A percentile compares a stretch with the other conserved stretches of the same genome.
Evolutionary conservation across 148 eudicot genomes (phyloP).

Genomic region (Camellia granthamiana): DNA sequence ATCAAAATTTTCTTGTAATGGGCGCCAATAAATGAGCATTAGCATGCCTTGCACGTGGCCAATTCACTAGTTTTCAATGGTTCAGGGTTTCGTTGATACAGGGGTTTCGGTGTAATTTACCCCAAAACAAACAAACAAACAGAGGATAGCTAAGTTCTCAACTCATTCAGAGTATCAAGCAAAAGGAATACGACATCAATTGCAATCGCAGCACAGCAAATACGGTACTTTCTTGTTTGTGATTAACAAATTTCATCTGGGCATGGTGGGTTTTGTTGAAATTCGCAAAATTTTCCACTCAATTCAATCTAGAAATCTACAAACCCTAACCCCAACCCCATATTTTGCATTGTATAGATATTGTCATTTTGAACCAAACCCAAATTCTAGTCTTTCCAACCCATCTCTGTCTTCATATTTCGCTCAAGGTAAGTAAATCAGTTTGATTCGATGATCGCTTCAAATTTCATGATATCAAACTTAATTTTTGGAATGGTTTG

Average conservation of each 20-base stretch:
- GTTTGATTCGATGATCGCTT: neutral
- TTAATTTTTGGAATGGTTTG: neutral
- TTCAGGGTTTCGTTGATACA: too few species aligned
- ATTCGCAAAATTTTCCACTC: neutral
- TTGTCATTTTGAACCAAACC: slow-evolving; percentile 27
- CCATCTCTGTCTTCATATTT: slow-evolving; percentile 13
- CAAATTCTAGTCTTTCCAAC: slow-evolving; percentile 12
- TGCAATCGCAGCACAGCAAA: too few species aligned
- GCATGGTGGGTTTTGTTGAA: slow-evolving; percentile 15
- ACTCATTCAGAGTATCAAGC: too few species aligned
- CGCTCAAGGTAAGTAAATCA: neutral
- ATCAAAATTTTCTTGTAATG: too few species aligned
- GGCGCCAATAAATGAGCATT: too few species aligned
- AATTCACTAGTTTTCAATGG: too few species aligned
- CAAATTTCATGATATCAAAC: neutral
- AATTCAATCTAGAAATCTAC: slow-evolving; percentile 20
- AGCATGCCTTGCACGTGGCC: too few species aligned
- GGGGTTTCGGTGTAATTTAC: too few species aligned
- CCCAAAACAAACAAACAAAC: too few species aligned
- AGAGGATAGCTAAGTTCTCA: too few species aligned
- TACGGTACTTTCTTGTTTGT: too few species aligned
- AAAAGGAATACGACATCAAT: too few species aligned
- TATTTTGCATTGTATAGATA: slow-evolving; percentile 12
- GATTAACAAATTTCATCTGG: neutral
- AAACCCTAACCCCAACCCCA: slow-evolving; percentile 8